Conservation (phyloP, 768 basidiomycete genomes). For the Rickenella mellea region DNA sequence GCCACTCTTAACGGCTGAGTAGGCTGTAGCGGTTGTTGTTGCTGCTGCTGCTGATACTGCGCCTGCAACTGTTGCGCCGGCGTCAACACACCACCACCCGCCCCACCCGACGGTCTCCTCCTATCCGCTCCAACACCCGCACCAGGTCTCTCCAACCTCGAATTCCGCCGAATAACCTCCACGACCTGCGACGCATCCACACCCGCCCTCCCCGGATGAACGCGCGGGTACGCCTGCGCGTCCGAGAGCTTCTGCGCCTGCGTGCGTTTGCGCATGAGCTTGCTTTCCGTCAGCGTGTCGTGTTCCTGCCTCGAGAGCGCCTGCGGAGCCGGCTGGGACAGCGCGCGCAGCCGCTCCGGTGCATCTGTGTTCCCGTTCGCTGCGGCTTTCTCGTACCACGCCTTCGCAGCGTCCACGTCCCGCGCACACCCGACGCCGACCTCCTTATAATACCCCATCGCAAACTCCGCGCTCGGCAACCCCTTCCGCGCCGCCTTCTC, state of each 20-base stretch:
- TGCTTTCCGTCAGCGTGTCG: slow-evolving; percentile 65
- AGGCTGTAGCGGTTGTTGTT: slow-evolving; percentile 2
- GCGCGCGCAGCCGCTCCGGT: slow-evolving; percentile 55
- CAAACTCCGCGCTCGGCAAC: slow-evolving; percentile 80
- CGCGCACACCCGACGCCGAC: slow-evolving; percentile 71
- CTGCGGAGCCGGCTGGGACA: slow-evolving; percentile 51
- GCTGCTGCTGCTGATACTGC: slow-evolving; percentile 3
- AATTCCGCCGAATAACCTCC: slow-evolving; percentile 46
- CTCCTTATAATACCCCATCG: slow-evolving; percentile 92
- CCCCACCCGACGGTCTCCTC: slow-evolving; percentile 1
- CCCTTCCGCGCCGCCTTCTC: slow-evolving; percentile 75
- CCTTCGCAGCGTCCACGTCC: slow-evolving; percentile 52
- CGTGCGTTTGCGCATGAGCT: slow-evolving; percentile 77
- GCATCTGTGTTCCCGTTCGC: slow-evolving; percentile 80
- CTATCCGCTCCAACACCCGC: slow-evolving; percentile 9
- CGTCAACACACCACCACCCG: background rate
- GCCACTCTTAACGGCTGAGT: no score
- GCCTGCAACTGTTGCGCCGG: background rate
- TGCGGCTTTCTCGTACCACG: slow-evolving; percentile 75
- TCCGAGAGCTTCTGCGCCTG: slow-evolving; percentile 53
- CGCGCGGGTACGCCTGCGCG: slow-evolving; percentile 15
- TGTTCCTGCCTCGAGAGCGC: slow-evolving; percentile 73
- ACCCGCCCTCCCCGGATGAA: slow-evolving; percentile 8
- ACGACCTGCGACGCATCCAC: slow-evolving; percentile 35
- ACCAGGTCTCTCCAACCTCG: slow-evolving; percentile 15